Conservation (phyloP, 2,329 filamentous ascomycete species). For the Coccinonectria pachysandricola region DNA sequence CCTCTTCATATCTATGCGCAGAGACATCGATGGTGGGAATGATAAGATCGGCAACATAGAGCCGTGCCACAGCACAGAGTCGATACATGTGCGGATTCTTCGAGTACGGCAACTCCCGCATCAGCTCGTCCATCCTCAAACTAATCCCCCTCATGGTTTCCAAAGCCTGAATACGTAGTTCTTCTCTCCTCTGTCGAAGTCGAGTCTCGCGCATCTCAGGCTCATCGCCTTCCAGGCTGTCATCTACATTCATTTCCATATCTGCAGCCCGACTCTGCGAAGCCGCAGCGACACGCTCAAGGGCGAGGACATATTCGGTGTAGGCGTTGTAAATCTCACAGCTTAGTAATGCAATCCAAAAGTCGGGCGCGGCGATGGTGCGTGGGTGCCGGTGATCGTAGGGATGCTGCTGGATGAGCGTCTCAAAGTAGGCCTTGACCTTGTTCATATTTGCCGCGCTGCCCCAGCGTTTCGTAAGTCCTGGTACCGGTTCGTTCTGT, state of each 20-base stretch:
- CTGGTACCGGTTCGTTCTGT: not conserved
- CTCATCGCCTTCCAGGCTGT: conserved; percentile 12
- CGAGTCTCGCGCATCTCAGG: conserved; percentile 9
- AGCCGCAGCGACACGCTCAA: conserved; percentile 26
- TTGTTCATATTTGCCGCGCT: conserved; percentile 33
- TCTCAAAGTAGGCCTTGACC: conserved; percentile 58
- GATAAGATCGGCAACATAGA: conserved; percentile 65
- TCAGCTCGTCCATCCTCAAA: conserved; percentile 57
- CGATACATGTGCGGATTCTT: conserved; percentile 56
- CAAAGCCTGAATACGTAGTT: conserved; percentile 41
- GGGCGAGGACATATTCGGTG: conserved; percentile 41
- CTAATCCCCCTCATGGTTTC: conserved; percentile 52
- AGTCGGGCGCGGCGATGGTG: conserved; percentile 57
- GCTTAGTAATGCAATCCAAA: conserved; percentile 72
- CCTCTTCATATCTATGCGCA: conserved; percentile 19
- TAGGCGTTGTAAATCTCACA: conserved; percentile 71
- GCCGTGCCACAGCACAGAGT: conserved; percentile 60
- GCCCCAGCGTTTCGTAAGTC: conserved; percentile 27
- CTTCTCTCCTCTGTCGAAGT: conserved; percentile 23
- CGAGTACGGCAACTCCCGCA: conserved; percentile 61
- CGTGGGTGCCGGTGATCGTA: conserved; percentile 52
- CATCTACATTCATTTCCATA: conserved; percentile 8
- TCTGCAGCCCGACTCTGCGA: conserved; percentile 15
- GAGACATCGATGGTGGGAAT: conserved; percentile 30
- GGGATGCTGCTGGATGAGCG: conserved; percentile 66